Conservation (phyloP, 345 rosid species). For the rapeseed (Brassica napus) region Da-Ae NC_063436.1:8467501-8468000, state of each 20-base stretch:
- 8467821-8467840: conserved; percentile 4
- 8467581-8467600: conserved; percentile 19
- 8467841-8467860: neutral
- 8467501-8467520: conserved; percentile 60
- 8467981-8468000: conserved; percentile 73
- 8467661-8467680: conserved; percentile 82
- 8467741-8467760: neutral
- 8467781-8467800: neutral
- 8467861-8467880: conserved; percentile 1
- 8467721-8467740: conserved; percentile 20
- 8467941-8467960: conserved; percentile 60
- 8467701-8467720: conserved; percentile 4
- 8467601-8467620: conserved; percentile 70
- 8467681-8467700: conserved; percentile 42
- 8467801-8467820: neutral
- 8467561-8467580: neutral
- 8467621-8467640: conserved; percentile 69
- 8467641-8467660: conserved; percentile 68
- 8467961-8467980: conserved; percentile 90
- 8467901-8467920: conserved; percentile 1
- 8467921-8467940: conserved; percentile 52
- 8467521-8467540: conserved; percentile 36
- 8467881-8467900: neutral
- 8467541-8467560: conserved; percentile 9
- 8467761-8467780: conserved; percentile 12